Base-by-base conservation (phyloP, 768 basidiomycete genomes). In the Phanerochaete sordida region DNA sequence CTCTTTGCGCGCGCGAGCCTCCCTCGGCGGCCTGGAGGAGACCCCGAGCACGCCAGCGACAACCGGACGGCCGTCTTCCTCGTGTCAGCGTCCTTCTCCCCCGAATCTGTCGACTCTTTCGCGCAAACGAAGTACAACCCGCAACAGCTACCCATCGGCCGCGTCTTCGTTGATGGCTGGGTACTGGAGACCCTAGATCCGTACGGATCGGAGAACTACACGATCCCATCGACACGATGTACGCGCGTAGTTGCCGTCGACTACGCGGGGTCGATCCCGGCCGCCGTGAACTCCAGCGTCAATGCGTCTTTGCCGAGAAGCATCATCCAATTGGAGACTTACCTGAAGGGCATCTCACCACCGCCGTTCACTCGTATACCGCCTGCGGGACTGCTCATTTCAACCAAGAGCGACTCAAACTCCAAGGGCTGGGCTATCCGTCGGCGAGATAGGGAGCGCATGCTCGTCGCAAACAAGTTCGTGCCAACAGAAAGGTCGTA, bases 141-240 rank as follows among this genome's bases (percentile, higher is more conserved):
- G 0, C 83, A 84, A 55, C 67, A 59, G 1, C 79, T 93, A 9
- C 91, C 93, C 0, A 77, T 91, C 16, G 96, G 94, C 1, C 84
- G 90, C 15, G 78, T 93, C 33, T 87, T 91, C 64, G 75, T 99
- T 6, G 95, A 98, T 67, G 96, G 91, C 1, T 99, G 97, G 97
- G 86, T 96, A 31, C 74, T 97, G 66, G 95, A 99, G 76, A 98
- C 96, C 3, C 82, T 98, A 49, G 96, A 98, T 69, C 95, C 95
- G 0, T 98, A 98, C 65, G 90, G 93, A 24, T 88, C 87, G 61
- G 94, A 96, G 73, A 93, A 93, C 64, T 96, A 94, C 69, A 84
- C 93, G 13, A 96, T 98, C 47, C 97, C 95, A 0, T 97, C 94
- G 3, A 93, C 95, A 39, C 75, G 90, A 49, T 95, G 93, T 71